Base-by-base conservation (phyloP, 129 eudicot species). In the Pittosporum tobira region DNA sequence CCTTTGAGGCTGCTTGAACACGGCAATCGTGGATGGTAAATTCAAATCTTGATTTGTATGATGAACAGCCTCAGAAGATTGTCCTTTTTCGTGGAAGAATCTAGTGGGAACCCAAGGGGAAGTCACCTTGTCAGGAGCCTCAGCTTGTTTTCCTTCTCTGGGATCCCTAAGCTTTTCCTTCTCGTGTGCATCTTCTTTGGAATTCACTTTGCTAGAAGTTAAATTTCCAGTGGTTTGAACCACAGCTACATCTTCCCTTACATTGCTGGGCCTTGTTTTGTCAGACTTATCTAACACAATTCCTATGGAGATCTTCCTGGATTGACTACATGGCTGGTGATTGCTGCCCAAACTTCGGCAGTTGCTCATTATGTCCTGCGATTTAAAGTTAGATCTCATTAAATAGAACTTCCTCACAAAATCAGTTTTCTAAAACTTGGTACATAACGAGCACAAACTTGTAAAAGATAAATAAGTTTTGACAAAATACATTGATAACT, bases 301-400 rank as follows among this genome's bases (percentile, higher is more conserved):
- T 36, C 95, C 97, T 59, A 85, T 79, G 12, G 97, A 89, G 64
- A 85, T 77, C 79, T 89, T 89, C 74, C 81, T 75, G 14, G 80
- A 64, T 51, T 84, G 97, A 64, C 93, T 81, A 59, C 73, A 72
- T 6, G 57, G 73, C 25, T 36, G 77, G 69, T 74, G 53, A 54
- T 61, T 79, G 75, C 85, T 81, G 56, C 86, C 79, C 37, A 77
- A 78, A 62, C 93, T 79, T 70, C 68, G 65, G 68, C 72, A 53
- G 48, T 74, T 75, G 58, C 76, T 82, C 81, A 67, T 69, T 48
- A 15, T 75, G 19, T 70, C 83, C 95, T 88, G 66, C 10, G 60
- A 75, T 73, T 11, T 25, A 27, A 14, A 16, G 48, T 3, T 25
- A 26, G 16, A 26, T 11, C 25, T 51, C 13, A 25, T 51, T 48